phyloP scores from a whole-genome alignment of 208 protist genomes.

The Trypanosoma melophagium region DNA sequence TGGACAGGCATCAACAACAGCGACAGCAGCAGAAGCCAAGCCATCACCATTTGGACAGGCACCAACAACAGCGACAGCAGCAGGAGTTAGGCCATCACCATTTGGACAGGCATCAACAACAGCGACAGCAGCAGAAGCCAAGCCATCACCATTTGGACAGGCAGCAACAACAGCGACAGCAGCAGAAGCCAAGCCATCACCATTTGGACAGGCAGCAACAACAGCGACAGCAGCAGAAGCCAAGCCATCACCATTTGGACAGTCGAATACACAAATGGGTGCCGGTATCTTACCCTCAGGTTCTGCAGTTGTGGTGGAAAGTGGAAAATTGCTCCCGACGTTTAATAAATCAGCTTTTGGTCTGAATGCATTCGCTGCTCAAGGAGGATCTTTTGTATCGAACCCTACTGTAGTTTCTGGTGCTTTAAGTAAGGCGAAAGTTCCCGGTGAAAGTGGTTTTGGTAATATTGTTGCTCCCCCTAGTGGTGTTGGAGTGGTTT shows the following conservation, averaged over 20 bases:
- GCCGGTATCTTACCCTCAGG: not conserved
- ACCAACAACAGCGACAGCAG: too few relatives aligned
- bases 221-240: not conserved
- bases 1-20: too few relatives aligned
- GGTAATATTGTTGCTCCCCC: not conserved
- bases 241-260: constrained; percentile 5
- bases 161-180: not conserved
- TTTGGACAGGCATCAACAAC: constrained; percentile 1
- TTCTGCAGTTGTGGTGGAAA: not conserved
- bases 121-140: not conserved
- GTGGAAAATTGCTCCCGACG: not conserved
- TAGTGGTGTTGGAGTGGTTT: not conserved
- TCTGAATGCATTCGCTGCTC: constrained; percentile 11
- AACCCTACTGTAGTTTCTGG: constrained; percentile 5
- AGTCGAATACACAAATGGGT: not conserved
- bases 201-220: constrained; percentile 12
- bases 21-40: not conserved
- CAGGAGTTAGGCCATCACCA: not conserved
- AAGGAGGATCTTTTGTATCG: not conserved
- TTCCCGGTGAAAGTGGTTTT: not conserved
- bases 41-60: constrained; percentile 17
- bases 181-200: not conserved
- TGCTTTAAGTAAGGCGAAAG: constrained; percentile 16
- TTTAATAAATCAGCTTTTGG: not conserved
- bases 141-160: constrained; percentile 19